Conservation (phyloP, 148 eudicot species). For the Vaccinium corymbosum region DNA sequence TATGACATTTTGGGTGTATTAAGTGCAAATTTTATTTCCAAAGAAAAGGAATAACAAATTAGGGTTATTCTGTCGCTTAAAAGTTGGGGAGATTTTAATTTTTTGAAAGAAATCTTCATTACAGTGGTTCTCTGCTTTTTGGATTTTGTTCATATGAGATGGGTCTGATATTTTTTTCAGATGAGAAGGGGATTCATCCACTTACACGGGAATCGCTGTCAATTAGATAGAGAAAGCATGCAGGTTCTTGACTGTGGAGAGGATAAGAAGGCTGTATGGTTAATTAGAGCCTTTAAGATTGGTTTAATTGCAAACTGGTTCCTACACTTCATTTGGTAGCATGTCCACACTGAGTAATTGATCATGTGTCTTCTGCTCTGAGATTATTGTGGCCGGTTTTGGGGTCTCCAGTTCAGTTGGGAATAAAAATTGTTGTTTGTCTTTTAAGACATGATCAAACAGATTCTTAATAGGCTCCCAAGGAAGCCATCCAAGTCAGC, state of each 20-base stretch:
- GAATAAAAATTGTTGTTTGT: constrained; percentile 13
- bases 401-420: constrained; percentile 11
- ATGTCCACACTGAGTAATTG: not conserved
- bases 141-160: constrained; percentile 1
- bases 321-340: constrained; percentile 13
- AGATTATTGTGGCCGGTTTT: not conserved
- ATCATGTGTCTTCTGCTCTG: constrained; percentile 9
- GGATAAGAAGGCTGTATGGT: constrained; percentile 18
- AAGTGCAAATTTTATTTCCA: not conserved
- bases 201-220: not conserved
- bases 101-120: not conserved
- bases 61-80: not conserved
- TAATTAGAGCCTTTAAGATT: not conserved
- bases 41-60: not conserved
- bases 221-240: not conserved
- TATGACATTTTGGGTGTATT: not conserved
- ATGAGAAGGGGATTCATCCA: constrained; percentile 11
- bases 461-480: constrained; percentile 78
- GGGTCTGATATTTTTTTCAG: constrained; percentile 5
- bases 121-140: not conserved
- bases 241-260: constrained; percentile 12
- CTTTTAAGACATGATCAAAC: constrained; percentile 58
- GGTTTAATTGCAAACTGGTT: constrained; percentile 13
- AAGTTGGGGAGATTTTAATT: not conserved
- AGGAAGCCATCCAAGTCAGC: constrained; percentile 69